These are phyloP conservation scores for Brachypodium distachyon DNA, from an alignment of 202 grass and related monocot species.

Conservation along the genomic window DNA sequence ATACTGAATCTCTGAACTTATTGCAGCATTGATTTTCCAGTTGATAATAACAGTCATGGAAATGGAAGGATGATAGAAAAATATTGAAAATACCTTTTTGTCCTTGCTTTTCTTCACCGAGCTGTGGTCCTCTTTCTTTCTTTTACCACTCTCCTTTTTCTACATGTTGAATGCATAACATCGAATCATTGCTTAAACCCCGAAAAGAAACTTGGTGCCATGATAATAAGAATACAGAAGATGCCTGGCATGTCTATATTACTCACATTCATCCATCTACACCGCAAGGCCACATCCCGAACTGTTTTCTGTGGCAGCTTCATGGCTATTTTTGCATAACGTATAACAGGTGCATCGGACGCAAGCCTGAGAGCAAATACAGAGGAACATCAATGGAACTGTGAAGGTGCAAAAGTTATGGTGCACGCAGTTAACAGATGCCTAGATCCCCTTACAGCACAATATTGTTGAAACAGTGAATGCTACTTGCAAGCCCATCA, in stretches of 20 bases:
- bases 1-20: slow-evolving; percentile 1
- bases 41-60: background rate
- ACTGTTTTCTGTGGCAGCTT: slow-evolving; percentile 83
- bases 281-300: slow-evolving; percentile 87
- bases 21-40: background rate
- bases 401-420: background rate
- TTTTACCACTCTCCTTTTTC: slow-evolving; percentile 96
- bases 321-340: slow-evolving; percentile 89
- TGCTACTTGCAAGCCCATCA: background rate
- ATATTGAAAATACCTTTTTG: slow-evolving; percentile 66
- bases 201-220: background rate
- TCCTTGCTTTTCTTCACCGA: slow-evolving; percentile 92
- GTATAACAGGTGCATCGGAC: slow-evolving; percentile 49
- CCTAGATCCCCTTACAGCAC: background rate
- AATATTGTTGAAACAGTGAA: background rate
- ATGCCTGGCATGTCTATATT: slow-evolving; percentile 1
- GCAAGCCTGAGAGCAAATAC: slow-evolving; percentile 67
- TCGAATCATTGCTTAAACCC: slow-evolving; percentile 6
- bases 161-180: slow-evolving; percentile 28
- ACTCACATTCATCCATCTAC: slow-evolving; percentile 91
- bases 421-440: background rate
- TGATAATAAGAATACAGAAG: background rate
- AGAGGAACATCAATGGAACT: background rate
- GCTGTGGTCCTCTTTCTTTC: slow-evolving; percentile 97
- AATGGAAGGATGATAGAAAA: background rate